Evolutionary conservation across 176 grass and related monocot genomes (phyloP), one percentile per base, ranked within the genome.

Genomic region (Poa annua): DNA sequence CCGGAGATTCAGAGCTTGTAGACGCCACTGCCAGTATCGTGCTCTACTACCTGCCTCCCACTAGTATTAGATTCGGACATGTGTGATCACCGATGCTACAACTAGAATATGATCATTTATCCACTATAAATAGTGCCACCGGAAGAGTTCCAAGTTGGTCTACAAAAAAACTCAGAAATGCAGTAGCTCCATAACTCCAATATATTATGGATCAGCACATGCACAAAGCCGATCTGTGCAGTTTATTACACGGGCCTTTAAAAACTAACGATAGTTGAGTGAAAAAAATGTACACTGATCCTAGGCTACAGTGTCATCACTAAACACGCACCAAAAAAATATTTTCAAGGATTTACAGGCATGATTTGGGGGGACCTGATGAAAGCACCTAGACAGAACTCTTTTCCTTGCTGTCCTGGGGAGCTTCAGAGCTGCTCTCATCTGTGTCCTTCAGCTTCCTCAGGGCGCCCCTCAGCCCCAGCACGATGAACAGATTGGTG

Each of bases 401-500:
- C 52, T 90, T 93, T 68, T 89, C 87, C 81, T 96, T 88, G n/a
- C 44, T 68, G 72, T 92, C 85, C 47, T 76, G 80, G 49, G 85
- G 35, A 87, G 59, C 57, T 85, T 84, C 80, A 79, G 91, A 72
- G 17, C 5, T 26, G 11, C 38, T 83, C 39, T 88, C 83, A 9
- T 90, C 74, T 71, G 68, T 17, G n/a, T 88, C 78, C 53, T 88
- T 77, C 77, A 90, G 44, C 53, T 96, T 96, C 55, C 80, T 90
- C 87, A 98, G 47, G 11, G 85, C 89, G 73, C 88, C 83, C 67
- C 92, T 90, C 83, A 98, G 78, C 17, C 96, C 92, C 57, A 98
- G 81, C 21, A 93, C 81, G 7, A 95, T 92, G 79, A 98, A 98
- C 41, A 95, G 64, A 57, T 95, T 98, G 45, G 96, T 99, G 4